A percentile compares a stretch with the other conserved stretches of the same genome.
Conservation (phyloP, 805 yeast species). For the Candida palmyrensis region DNA sequence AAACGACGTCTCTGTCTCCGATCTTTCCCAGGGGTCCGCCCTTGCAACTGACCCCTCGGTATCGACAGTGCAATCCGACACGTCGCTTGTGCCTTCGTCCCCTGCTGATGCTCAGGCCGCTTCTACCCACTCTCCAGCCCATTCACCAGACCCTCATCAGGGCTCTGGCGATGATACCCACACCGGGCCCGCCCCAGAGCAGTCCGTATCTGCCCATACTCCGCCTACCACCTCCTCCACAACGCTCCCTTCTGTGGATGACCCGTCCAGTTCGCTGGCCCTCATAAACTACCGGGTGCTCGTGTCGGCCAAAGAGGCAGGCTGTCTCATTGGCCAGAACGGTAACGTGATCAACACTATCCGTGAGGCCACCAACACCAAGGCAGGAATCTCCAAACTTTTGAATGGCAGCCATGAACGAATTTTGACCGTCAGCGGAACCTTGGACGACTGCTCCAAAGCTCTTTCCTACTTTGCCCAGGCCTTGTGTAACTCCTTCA, state of each 20-base stretch:
- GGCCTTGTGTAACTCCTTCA: constrained; percentile 46
- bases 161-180: constrained; percentile 1
- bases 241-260: constrained; percentile 23
- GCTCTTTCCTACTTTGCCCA: constrained; percentile 69
- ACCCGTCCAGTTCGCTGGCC: constrained; percentile 22
- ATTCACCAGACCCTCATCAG: constrained; percentile 1
- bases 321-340: constrained; percentile 81
- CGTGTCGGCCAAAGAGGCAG: constrained; percentile 82
- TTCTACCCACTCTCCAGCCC: background rate
- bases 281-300: constrained; percentile 48
- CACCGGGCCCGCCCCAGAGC: too few relatives aligned
- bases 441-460: constrained; percentile 59
- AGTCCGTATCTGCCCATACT: too few relatives aligned
- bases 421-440: constrained; percentile 73
- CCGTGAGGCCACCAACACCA: constrained; percentile 69
- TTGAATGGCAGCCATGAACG: constrained; percentile 79
- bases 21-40: constrained; percentile 2
- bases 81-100: background rate
- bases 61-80: background rate
- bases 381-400: constrained; percentile 82
- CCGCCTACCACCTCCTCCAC: constrained; percentile 11
- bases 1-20: background rate
- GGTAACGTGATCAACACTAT: constrained; percentile 75
- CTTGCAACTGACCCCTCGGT: constrained; percentile 1
- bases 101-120: background rate